Base-by-base conservation (phyloP, 2,329 filamentous ascomycete species). In the Fusarium sp. region DNA sequence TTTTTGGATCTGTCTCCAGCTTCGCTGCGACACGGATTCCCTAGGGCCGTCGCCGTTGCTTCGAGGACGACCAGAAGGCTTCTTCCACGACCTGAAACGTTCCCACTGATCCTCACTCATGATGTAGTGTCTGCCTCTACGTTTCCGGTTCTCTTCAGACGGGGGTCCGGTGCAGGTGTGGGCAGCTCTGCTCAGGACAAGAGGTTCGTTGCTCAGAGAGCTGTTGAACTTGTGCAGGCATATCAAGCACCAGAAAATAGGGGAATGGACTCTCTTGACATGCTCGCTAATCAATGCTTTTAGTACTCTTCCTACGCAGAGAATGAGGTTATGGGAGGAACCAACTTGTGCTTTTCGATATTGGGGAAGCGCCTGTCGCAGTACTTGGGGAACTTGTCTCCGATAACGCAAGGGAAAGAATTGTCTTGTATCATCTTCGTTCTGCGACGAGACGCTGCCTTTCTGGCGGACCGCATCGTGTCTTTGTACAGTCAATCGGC, bases 221-320 rank as follows among this genome's bases (percentile, higher is more conserved):
- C 41, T 33, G 13, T 42, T 59, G 41, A 59, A 59, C 47, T 59
- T 59, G 8, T 53, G n/a, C 11, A 53, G 4, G 4, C 56, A 58
- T 13, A 31, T 17, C 4, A n/a, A 17, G 4, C 55, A 58, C 53
- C 47, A 58, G 9, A 29, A 45, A 1, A 33, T 8, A 0, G 27
- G 47, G 0, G n/a, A 35, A 4, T 58, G 55, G 0, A 14, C 46
- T 9, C 55, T 6, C 6, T 58, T 58, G 2, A 58, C 17, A 1
- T 58, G 55, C 1, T 59, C 56, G 9, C 56, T 59, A 1, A 8
- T 4, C 9, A 13, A 1, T 1, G 3, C 4, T 10, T 25, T 58
- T 41, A 58, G 41, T 9, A 29, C 9, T 11, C 8, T 5, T 4
- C 5, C 1, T 8, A 2, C 6, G 4, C 6, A 1, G 0, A 31